Base-by-base conservation (phyloP, 768 basidiomycete species). In the Tricholoma bakamatsutake region DNA sequence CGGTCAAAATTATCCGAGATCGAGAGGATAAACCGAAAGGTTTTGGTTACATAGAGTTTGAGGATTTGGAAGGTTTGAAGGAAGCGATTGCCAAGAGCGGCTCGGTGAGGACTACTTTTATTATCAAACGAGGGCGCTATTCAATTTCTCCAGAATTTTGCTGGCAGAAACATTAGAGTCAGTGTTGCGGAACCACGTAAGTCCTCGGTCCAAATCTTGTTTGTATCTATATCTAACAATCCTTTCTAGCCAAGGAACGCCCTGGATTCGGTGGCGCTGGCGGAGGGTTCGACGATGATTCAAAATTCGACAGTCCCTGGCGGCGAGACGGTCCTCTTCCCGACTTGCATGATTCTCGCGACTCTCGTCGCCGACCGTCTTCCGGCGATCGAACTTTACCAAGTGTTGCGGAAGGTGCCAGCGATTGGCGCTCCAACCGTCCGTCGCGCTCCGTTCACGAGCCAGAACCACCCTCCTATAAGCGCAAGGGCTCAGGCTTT, bases 41-140 rank as follows among this genome's bases (percentile, higher is more conserved):
- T 0, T 98, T 98, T 72, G 97, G 96, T 33, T 98, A 99, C 69
- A 84, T 98, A 56, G 97, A 99, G 68, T 98, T 98, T 65, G 80
- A 79, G n/a, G 88, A 87, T 52, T 65, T 93, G 55, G 92, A 95
- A 17, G 87, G 83, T 47, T 73, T 98, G 50, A 95, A 95, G 72
- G 85, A 85, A 56, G 97, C 88, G 4, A 72, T 99, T 35, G 71
- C 77, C 18, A 87, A 83, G 72, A 80, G 76, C 24, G 90, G 88
- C 53, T 69, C 79, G 30, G 91, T 93, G 58, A 67, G 90, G 42
- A 40, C 37, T 8, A 42, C 46, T 18, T 47, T 18, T 13, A 17
- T 49, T 11, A 31, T 48, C 5, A 4, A 37, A 15, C 34, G 21
- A 35, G 34, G 12, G 21, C 43, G 45, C 52, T 53, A 35, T 56